Evolutionary conservation across 2,329 filamentous ascomycete genomes (phyloP).

Genomic region (Xylaria sp.): DNA sequence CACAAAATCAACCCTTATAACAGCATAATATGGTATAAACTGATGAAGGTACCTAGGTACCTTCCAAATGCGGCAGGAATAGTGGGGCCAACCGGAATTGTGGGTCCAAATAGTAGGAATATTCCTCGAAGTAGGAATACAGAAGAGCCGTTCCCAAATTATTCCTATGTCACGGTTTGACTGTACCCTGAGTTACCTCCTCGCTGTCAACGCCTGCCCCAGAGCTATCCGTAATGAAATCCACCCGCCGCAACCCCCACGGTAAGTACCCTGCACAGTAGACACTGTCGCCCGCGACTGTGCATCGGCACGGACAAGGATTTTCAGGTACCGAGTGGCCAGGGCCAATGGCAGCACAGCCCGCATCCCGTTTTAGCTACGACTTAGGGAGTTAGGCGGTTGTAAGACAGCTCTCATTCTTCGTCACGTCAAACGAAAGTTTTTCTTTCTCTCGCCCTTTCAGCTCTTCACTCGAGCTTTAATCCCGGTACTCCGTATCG

Average conservation of each 20-base stretch:
- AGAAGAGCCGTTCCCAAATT: too few species aligned
- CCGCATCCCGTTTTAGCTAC: conserved; percentile 26
- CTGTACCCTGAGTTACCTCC: neutral
- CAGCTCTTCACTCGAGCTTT: neutral
- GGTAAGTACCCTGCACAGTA: neutral
- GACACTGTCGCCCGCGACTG: neutral
- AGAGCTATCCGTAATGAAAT: too few species aligned
- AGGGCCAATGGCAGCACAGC: conserved; percentile 27
- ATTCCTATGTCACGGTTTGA: too few species aligned
- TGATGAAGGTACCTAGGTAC: too few species aligned
- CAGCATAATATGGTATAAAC: too few species aligned
- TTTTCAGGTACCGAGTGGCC: conserved; percentile 30
- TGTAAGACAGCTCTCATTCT: conserved; percentile 23
- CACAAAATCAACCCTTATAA: too few species aligned
- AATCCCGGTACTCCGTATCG: conserved; percentile 8
- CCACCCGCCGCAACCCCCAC: neutral
- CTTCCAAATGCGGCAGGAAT: too few species aligned
- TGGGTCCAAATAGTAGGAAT: too few species aligned
- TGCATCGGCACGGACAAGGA: conserved; percentile 7
- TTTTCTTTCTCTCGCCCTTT: conserved; percentile 9
- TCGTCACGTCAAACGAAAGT: conserved; percentile 18
- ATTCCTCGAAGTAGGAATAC: too few species aligned
- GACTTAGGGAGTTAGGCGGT: conserved; percentile 19
- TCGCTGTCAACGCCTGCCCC: too few species aligned
- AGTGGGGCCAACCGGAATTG: too few species aligned